Evolutionary conservation across 1,284 basidiomycete genomes (phyloP).

Genomic region (Cutaneotrichosporon curvatum): DNA sequence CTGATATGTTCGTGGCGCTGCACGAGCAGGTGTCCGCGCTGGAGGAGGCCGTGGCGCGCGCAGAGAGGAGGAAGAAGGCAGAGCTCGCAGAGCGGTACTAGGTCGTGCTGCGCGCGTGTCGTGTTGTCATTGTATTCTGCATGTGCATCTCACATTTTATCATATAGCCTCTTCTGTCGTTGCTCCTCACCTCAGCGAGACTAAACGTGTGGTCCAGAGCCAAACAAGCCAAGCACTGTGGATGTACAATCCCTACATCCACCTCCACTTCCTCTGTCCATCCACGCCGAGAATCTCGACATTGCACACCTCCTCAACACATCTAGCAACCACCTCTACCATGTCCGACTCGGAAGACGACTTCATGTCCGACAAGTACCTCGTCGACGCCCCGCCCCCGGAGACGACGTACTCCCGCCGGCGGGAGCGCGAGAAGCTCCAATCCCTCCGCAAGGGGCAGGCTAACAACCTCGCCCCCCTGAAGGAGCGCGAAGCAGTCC

Average conservation of each 20-base stretch:
- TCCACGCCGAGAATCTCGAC: neutral
- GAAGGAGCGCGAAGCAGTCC: constrained; percentile 27
- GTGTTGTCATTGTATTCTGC: neutral
- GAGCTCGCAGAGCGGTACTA: constrained; percentile 29
- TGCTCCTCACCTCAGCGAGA: no score
- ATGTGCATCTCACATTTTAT: neutral
- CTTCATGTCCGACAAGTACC: constrained; percentile 48
- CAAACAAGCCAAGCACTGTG: no score
- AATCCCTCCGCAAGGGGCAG: constrained; percentile 25
- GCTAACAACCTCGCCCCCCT: constrained; percentile 19
- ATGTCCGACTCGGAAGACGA: constrained; percentile 47
- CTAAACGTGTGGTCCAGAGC: neutral
- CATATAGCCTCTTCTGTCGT: no score
- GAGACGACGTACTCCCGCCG: constrained; percentile 29
- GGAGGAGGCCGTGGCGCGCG: constrained; percentile 28
- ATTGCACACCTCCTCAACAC: neutral
- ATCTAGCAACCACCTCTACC: no score
- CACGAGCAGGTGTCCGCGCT: constrained; percentile 32
- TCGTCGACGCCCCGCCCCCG: constrained; percentile 23
- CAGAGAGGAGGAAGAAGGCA: constrained; percentile 26
- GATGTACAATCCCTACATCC: no score
- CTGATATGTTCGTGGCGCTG: constrained; percentile 37
- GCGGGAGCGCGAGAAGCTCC: constrained; percentile 19
- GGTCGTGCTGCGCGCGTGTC: neutral
- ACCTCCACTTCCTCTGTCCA: neutral